phyloP scores from a whole-genome alignment of 2,329 filamentous ascomycete genomes.

The Xylaria sp. region DNA sequence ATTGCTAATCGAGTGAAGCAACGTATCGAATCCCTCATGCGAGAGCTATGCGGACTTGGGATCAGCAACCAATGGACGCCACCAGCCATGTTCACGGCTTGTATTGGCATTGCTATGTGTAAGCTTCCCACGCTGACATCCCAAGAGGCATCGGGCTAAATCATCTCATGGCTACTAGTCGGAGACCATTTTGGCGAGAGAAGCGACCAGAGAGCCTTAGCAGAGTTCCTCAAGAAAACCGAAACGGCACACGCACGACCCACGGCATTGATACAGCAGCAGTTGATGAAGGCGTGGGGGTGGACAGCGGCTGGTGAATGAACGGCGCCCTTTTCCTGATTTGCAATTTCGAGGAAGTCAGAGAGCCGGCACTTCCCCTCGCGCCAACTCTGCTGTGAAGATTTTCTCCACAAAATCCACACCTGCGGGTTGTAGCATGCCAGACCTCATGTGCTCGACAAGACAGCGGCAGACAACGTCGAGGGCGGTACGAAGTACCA shows the following conservation, averaged over 20 bases:
- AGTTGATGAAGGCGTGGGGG: constrained; percentile 62
- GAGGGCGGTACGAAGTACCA: constrained; percentile 5
- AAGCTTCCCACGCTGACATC: constrained; percentile 25
- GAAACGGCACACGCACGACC: constrained; percentile 65
- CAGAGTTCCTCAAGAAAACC: constrained; percentile 59
- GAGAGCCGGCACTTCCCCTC: not conserved
- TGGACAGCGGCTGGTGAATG: constrained; percentile 51
- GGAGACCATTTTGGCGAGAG: constrained; percentile 62
- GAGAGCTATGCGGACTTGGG: constrained; percentile 68
- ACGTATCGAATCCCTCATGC: constrained; percentile 59
- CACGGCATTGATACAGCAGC: constrained; percentile 59
- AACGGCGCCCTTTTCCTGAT: constrained; percentile 18
- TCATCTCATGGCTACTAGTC: constrained; percentile 43
- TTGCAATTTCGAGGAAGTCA: constrained; percentile 6
- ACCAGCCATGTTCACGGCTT: constrained; percentile 66
- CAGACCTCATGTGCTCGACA: constrained; percentile 5
- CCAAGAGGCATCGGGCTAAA: not conserved
- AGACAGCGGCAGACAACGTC: not conserved
- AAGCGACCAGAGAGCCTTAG: constrained; percentile 60
- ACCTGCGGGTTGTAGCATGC: constrained; percentile 9
- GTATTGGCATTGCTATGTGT: constrained; percentile 67
- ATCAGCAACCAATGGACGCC: constrained; percentile 66
- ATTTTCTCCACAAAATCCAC: not conserved
- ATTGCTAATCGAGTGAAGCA: constrained; percentile 49
- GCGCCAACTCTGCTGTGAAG: not conserved